Percentiles rank a stretch among this genome's conserved stretches.
phyloP scores from a whole-genome alignment of 345 rosid genomes.

The Excoecaria agallocha region DNA sequence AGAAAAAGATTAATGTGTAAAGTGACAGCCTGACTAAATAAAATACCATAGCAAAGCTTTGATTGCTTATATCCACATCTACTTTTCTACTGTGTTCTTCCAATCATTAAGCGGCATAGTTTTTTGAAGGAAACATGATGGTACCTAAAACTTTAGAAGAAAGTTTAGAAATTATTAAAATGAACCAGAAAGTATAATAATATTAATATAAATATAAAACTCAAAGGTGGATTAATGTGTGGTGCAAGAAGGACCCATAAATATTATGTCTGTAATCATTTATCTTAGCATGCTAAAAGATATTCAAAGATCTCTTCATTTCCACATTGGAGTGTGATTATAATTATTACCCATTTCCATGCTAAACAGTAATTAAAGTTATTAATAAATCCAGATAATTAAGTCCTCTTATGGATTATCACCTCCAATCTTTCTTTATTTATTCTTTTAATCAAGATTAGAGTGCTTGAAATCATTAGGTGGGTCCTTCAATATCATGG shows the following conservation, averaged over 20 bases:
- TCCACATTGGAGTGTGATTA: background rate
- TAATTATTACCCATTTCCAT: background rate
- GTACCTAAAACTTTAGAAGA: too few species aligned
- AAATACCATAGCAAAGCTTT: too few species aligned
- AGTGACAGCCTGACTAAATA: too few species aligned
- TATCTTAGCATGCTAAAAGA: background rate
- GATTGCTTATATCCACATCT: too few species aligned
- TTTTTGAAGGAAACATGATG: background rate
- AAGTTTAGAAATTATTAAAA: background rate
- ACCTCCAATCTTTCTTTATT: background rate
- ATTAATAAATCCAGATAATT: too few species aligned
- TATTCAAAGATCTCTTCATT: background rate
- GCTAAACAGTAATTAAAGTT: background rate
- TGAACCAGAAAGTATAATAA: background rate
- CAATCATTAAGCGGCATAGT: background rate
- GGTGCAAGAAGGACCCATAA: slow-evolving; percentile 1
- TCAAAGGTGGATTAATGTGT: background rate
- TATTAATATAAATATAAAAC: background rate
- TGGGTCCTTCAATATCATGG: slow-evolving; percentile 14
- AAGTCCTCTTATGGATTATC: background rate
- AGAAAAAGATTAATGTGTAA: too few species aligned
- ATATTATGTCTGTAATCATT: background rate
- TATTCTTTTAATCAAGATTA: slow-evolving; percentile 1
- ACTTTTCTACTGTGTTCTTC: background rate
- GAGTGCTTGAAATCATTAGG: slow-evolving; percentile 27